A percentile compares a stretch with the other conserved stretches of the same genome.
Conservation (phyloP, 1,284 basidiomycete species). For the Rhodotorula sp. region DNA sequence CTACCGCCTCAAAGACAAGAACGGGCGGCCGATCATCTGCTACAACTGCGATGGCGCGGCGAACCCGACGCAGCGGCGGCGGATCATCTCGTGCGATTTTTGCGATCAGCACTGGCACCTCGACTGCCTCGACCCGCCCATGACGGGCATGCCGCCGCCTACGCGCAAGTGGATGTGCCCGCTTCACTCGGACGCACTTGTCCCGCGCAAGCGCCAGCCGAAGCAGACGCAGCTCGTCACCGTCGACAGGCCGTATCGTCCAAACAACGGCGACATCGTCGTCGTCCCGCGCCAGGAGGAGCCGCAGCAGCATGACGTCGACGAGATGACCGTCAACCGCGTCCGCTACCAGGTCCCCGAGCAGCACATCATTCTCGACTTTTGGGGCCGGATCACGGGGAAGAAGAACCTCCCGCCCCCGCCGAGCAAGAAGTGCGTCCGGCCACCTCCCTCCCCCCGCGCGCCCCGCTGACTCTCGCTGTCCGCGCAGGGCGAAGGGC, state of each 20-base stretch:
- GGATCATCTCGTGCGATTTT: conserved; percentile 91
- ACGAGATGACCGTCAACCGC: conserved; percentile 58
- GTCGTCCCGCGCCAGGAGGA: conserved; percentile 69
- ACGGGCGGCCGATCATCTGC: conserved; percentile 78
- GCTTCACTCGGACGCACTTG: conserved; percentile 80
- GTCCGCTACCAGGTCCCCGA: conserved; percentile 93
- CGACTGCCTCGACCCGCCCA: conserved; percentile 90
- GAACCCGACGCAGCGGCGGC: conserved; percentile 49
- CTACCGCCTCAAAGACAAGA: conserved; percentile 80
- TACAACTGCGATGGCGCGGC: conserved; percentile 56
- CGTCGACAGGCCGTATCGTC: conserved; percentile 66
- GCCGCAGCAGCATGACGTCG: conserved; percentile 50
- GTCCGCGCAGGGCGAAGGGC: neutral
- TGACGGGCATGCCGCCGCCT: conserved; percentile 79
- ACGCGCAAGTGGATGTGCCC: conserved; percentile 99
- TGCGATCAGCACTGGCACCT: conserved; percentile 95
- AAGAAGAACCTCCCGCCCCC: neutral
- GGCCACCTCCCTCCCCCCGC: too few species aligned
- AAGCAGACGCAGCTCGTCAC: conserved; percentile 67
- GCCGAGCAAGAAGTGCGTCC: conserved; percentile 12
- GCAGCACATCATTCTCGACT: conserved; percentile 85
- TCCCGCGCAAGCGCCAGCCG: conserved; percentile 73
- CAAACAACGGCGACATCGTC: conserved; percentile 91
- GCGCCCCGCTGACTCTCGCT: neutral
- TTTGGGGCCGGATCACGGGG: conserved; percentile 66